These are phyloP conservation scores for Peniophora sp. DNA, from an alignment of 1,284 basidiomycete genomes.

Conservation along the genomic window DNA sequence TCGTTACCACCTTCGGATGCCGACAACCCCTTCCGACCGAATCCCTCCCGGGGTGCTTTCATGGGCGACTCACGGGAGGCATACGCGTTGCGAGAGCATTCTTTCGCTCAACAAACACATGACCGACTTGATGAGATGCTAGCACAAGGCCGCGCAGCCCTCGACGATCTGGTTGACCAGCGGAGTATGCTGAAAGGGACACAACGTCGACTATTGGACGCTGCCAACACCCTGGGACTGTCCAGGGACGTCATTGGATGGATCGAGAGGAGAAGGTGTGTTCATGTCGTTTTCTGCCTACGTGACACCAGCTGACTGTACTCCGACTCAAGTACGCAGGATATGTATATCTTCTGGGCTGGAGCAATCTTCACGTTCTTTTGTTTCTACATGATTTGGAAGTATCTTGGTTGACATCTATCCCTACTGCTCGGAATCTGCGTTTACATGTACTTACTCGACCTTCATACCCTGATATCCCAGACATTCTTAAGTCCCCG, in stretches of 20 bases:
- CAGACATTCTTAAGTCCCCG: too few species aligned
- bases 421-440: too few species aligned
- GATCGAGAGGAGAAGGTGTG: conserved; percentile 86
- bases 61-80: conserved; percentile 57
- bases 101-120: conserved; percentile 78
- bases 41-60: conserved; percentile 39
- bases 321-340: conserved; percentile 61
- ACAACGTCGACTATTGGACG: conserved; percentile 72
- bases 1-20: conserved; percentile 26
- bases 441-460: too few species aligned
- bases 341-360: conserved; percentile 84
- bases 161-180: conserved; percentile 89
- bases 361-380: conserved; percentile 84
- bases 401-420: conserved; percentile 79
- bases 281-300: conserved; percentile 5
- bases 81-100: conserved; percentile 78
- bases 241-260: conserved; percentile 90
- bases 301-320: neutral
- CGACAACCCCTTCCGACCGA: conserved; percentile 63
- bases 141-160: conserved; percentile 81
- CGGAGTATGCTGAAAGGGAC: conserved; percentile 89
- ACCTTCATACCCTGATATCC: too few species aligned
- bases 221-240: conserved; percentile 88
- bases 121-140: conserved; percentile 81
- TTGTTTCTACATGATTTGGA: conserved; percentile 87